A percentile compares a stretch with the other conserved stretches of the same genome.
These are phyloP conservation scores for sunflower (Helianthus annuus) DNA, from an alignment of 129 eudicot species.

Conservation along the genomic window HanXRQr2.0-SUNRISE NC_035441.2:26722919-26723418, in stretches of 20 bases:
- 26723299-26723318: not conserved
- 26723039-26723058: too few species aligned
- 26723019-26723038: not conserved
- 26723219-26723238: too few species aligned
- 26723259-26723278: too few species aligned
- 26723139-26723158: too few species aligned
- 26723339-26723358: constrained; percentile 1
- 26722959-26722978: not conserved
- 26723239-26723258: too few species aligned
- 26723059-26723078: too few species aligned
- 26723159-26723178: too few species aligned
- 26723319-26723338: constrained; percentile 14
- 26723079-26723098: too few species aligned
- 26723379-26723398: constrained; percentile 24
- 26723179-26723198: too few species aligned
- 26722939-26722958: not conserved
- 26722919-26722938: not conserved
- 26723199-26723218: too few species aligned
- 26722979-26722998: not conserved
- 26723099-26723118: too few species aligned
- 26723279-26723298: not conserved
- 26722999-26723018: not conserved
- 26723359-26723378: constrained; percentile 16
- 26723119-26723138: too few species aligned
- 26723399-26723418: constrained; percentile 23